A percentile compares a stretch with the other conserved stretches of the same genome.
Evolutionary conservation across 108 stramenopile species (phyloP).

Genomic region (Nitzschia palea): DNA sequence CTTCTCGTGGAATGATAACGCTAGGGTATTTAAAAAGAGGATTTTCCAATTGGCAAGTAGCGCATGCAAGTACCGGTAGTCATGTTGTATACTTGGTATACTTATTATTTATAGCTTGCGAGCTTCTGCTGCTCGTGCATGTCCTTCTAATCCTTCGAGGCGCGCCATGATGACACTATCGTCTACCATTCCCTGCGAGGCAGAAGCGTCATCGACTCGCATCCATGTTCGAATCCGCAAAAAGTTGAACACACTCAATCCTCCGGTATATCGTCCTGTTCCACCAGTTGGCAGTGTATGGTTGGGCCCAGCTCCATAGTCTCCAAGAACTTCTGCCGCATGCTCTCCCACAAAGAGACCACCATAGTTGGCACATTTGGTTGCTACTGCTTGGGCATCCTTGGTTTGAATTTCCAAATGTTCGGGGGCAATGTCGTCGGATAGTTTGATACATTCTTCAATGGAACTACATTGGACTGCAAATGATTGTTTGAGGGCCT

Average conservation of each 20-base stretch:
- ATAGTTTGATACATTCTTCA: slow-evolving; percentile 84
- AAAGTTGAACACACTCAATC: slow-evolving; percentile 96
- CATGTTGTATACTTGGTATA: too few species aligned
- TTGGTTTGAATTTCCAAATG: slow-evolving; percentile 96
- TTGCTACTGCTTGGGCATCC: slow-evolving; percentile 71
- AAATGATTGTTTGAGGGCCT: slow-evolving; percentile 82
- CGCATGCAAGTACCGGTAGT: too few species aligned
- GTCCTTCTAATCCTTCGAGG: slow-evolving; percentile 97
- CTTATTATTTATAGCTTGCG: slow-evolving; percentile 50
- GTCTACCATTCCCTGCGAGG: slow-evolving; percentile 80
- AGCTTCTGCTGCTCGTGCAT: slow-evolving; percentile 95
- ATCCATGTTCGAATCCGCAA: slow-evolving; percentile 96
- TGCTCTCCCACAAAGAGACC: slow-evolving; percentile 94
- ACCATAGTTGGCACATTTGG: slow-evolving; percentile 88
- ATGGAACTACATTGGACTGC: slow-evolving; percentile 78
- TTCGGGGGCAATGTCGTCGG: slow-evolving; percentile 94
- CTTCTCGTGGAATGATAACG: too few species aligned
- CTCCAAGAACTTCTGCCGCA: slow-evolving; percentile 97
- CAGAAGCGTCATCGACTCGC: slow-evolving; percentile 81
- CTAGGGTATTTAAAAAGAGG: too few species aligned
- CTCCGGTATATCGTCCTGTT: slow-evolving; percentile 97
- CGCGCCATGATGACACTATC: slow-evolving; percentile 95
- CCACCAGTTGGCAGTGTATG: slow-evolving; percentile 98
- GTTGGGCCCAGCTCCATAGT: slow-evolving; percentile 99
- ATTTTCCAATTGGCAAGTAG: too few species aligned